Evolutionary conservation across 305 asterid species (phyloP), one percentile per base, ranked within the genome.

Genomic region (Fraxinus dipetala): DNA sequence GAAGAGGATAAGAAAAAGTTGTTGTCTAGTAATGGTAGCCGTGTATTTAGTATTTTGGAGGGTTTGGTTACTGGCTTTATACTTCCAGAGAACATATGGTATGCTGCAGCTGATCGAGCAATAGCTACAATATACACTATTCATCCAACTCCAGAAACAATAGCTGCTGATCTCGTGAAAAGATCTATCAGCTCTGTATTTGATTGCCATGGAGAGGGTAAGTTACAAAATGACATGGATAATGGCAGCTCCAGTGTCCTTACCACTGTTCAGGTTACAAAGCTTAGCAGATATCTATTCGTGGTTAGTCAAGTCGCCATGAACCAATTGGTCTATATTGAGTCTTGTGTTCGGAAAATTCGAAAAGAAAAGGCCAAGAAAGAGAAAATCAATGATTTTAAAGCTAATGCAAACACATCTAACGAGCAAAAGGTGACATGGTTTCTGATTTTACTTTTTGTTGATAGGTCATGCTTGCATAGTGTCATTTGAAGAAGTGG

Each of bases 51-150:
- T 80, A 90, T 87, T 79, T 88, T 95, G 83, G 97, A 94, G 81
- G 86, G 90, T 82, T 89, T 95, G 74, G 59, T 94, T 77, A 90
- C 86, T 77, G 93, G 98, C 22, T 85, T 81, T 86, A 90, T 91
- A 75, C 92, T 95, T 80, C 96, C 97, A 48, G 95, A 95, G 83
- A 86, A 84, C 80, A 90, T 90, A 79, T 95, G 99, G 99, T 95
- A 93, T 86, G 92, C 95, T 82, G 97, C 98, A 81, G 91, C 95
- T 72, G 98, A 95, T 85, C 85, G 86, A 90, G 99, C 97, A 63
- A 89, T 95, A 85, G 86, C 91, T 83, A 86, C 99, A 83, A 85
- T 95, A 76, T 95, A 91, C 84, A 81, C 84, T 70, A 92, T 95
- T 85, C 97, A 95, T 87, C 98, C 97, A 36, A 87, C 95, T 83